Percentiles rank a stretch among this genome's conserved stretches.
These are phyloP conservation scores for Cymodocea nodosa DNA, from an alignment of 116 monocot genomes.

Conservation along the genomic window DNA sequence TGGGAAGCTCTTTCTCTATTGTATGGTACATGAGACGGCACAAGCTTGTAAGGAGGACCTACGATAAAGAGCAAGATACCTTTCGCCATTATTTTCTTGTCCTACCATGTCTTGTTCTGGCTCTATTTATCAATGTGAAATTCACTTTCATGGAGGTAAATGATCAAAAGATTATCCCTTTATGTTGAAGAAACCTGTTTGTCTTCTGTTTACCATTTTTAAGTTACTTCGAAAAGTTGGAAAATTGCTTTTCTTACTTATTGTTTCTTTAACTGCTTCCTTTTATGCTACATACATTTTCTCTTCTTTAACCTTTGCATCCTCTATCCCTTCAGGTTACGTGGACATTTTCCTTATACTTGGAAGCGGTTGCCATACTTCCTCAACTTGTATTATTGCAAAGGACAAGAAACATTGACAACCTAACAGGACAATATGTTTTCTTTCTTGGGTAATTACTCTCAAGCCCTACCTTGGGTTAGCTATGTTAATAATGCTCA, in stretches of 20 bases:
- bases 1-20: constrained; percentile 78
- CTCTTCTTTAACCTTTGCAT: neutral
- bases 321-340: constrained; percentile 24
- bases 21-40: constrained; percentile 93
- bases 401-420: constrained; percentile 74
- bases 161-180: neutral
- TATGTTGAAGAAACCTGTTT: neutral
- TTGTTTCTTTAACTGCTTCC: neutral
- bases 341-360: constrained; percentile 79
- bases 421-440: constrained; percentile 78
- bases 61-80: constrained; percentile 93
- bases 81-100: constrained; percentile 87
- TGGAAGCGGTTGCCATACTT: constrained; percentile 76
- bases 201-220: neutral
- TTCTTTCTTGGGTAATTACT: constrained; percentile 57
- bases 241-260: neutral
- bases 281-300: neutral
- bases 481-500: no score
- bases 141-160: constrained; percentile 81
- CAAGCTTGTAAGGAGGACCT: constrained; percentile 81
- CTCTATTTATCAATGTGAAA: constrained; percentile 60
- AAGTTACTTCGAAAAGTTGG: neutral
- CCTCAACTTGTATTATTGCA: constrained; percentile 75
- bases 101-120: constrained; percentile 59
- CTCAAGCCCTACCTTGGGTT: no score